Conservation (phyloP, 1,284 basidiomycete species). For the Tremellales sp. region DNA sequence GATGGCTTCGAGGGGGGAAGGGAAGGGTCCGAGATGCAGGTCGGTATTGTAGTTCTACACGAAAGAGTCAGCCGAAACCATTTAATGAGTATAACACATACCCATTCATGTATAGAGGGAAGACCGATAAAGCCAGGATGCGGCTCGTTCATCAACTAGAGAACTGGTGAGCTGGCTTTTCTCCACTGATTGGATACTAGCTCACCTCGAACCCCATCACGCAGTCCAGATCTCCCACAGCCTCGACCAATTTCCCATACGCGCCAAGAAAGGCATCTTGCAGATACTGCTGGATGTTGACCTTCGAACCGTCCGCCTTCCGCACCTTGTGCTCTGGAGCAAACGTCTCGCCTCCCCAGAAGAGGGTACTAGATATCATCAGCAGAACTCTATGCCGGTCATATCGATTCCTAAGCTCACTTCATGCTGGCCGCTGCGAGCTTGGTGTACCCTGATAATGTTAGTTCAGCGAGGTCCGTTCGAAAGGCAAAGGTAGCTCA, state of each 20-base stretch:
- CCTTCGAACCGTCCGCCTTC: constrained; percentile 52
- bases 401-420: constrained; percentile 50
- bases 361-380: constrained; percentile 58
- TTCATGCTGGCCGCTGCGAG: constrained; percentile 82
- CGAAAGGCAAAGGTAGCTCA: constrained; percentile 18
- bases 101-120: constrained; percentile 75
- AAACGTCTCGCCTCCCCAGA: constrained; percentile 85
- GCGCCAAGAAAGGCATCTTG: constrained; percentile 78
- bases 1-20: constrained; percentile 78
- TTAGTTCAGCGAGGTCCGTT: neutral
- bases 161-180: neutral
- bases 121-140: constrained; percentile 87
- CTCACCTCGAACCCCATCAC: constrained; percentile 85
- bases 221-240: constrained; percentile 68
- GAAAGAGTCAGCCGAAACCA: neutral
- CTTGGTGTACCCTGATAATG: constrained; percentile 71
- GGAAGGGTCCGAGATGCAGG: constrained; percentile 77
- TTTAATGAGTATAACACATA: constrained; percentile 11
- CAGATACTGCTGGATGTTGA: constrained; percentile 74
- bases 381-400: neutral
- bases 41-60: constrained; percentile 79
- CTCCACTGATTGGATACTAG: neutral
- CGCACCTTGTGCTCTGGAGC: constrained; percentile 64
- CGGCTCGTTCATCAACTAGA: constrained; percentile 89
- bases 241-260: constrained; percentile 65